phyloP scores from a whole-genome alignment of 2,329 filamentous ascomycete species.

The Ciborinia camelliae region DNA sequence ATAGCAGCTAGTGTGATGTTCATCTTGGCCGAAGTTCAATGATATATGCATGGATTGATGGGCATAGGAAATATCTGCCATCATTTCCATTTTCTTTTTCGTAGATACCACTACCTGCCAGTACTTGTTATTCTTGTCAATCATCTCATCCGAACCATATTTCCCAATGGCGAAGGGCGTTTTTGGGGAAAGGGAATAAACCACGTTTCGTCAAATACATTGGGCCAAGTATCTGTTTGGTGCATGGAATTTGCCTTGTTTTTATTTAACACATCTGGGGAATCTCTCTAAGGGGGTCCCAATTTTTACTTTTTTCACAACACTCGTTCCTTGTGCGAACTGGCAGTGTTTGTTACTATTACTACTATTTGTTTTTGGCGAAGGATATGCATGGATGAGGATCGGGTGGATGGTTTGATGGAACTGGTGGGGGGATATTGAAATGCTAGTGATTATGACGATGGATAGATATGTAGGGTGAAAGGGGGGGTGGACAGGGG shows the following conservation, averaged over 20 bases:
- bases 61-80: conserved; percentile 9
- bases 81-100: conserved; percentile 18
- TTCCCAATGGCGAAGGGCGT: conserved; percentile 17
- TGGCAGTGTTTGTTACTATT: conserved; percentile 20
- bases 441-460: conserved; percentile 10
- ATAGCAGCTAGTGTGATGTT: conserved; percentile 29
- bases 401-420: conserved; percentile 2
- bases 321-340: conserved; percentile 12
- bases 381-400: conserved; percentile 4
- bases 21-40: background rate
- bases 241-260: conserved; percentile 17
- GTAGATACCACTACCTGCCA: conserved; percentile 22
- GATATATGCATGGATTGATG: conserved; percentile 13
- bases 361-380: conserved; percentile 10
- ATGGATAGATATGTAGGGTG: no score
- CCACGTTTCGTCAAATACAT: conserved; percentile 15
- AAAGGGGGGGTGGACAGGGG: background rate
- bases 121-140: conserved; percentile 15
- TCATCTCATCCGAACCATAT: conserved; percentile 15
- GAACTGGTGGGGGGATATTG: background rate
- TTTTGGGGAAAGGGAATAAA: conserved; percentile 16
- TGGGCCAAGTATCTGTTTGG: background rate
- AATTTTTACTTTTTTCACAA: conserved; percentile 10
- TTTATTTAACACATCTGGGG: background rate
- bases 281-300: background rate